Conservation (phyloP, 768 basidiomycete species). For the Pleurotus cornucopiae region DNA sequence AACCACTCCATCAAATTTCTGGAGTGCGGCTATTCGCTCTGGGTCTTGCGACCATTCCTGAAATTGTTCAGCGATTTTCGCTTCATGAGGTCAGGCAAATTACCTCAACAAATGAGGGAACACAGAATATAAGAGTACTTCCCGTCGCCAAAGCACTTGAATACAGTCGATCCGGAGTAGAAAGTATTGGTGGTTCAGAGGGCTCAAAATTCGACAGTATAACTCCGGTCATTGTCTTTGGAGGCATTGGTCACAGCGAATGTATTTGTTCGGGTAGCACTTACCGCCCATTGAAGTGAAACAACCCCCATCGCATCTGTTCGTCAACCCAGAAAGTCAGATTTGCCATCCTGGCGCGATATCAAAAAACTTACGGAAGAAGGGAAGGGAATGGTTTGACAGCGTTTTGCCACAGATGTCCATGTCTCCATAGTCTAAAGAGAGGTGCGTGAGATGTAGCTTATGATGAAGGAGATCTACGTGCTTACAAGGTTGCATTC, state of each 20-base stretch:
- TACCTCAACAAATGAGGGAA: slow-evolving; percentile 18
- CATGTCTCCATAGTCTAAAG: slow-evolving; percentile 15
- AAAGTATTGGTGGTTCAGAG: slow-evolving; percentile 5
- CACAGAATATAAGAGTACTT: slow-evolving; percentile 18
- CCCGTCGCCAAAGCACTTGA: slow-evolving; percentile 14
- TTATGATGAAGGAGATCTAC: neutral
- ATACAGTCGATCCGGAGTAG: slow-evolving; percentile 20
- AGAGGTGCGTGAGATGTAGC: neutral
- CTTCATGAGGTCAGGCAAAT: neutral
- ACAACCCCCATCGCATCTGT: slow-evolving; percentile 16
- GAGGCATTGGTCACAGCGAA: neutral
- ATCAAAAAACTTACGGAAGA: slow-evolving; percentile 14
- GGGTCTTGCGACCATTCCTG: slow-evolving; percentile 13
- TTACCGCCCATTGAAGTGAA: slow-evolving; percentile 13
- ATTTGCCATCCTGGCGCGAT: no score
- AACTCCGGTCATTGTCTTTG: slow-evolving; percentile 12
- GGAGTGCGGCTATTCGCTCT: slow-evolving; percentile 2
- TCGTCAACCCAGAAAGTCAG: neutral
- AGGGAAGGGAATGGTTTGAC: slow-evolving; percentile 14
- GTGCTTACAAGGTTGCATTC: slow-evolving; percentile 15
- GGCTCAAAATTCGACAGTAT: slow-evolving; percentile 2
- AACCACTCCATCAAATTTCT: slow-evolving; percentile 13
- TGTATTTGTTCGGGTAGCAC: neutral
- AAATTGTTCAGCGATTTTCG: neutral
- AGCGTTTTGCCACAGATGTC: slow-evolving; percentile 15